phyloP scores from a whole-genome alignment of 2,329 filamentous ascomycete species.

The Fonsecaea pugnacius region DNA sequence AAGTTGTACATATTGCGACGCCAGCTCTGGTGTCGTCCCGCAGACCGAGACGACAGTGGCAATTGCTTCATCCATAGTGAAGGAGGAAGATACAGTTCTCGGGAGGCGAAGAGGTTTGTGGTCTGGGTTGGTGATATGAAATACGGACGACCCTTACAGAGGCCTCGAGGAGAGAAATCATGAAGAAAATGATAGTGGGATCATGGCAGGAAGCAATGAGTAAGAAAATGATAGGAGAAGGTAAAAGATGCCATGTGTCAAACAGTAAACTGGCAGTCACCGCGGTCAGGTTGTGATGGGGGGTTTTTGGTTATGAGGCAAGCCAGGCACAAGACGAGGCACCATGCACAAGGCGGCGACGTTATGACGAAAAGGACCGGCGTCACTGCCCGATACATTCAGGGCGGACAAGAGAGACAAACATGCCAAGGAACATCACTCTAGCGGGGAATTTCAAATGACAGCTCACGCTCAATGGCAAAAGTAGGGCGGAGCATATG shows the following conservation, averaged over 20 bases:
- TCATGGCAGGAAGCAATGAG: conserved; percentile 6
- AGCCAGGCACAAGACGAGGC: conserved; percentile 8
- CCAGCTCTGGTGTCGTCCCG: conserved; percentile 71
- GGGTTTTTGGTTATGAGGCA: neutral
- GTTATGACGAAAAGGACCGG: conserved; percentile 26
- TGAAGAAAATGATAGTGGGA: conserved; percentile 3
- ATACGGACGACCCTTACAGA: conserved; percentile 16
- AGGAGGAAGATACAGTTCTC: conserved; percentile 2
- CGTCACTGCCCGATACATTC: neutral
- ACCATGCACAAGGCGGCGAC: conserved; percentile 15
- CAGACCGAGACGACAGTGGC: conserved; percentile 82
- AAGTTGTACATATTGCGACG: conserved; percentile 80
- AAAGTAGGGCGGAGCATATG: conserved; percentile 22
- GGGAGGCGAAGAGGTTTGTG: neutral
- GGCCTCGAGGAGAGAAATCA: conserved; percentile 13
- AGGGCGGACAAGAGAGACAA: conserved; percentile 14
- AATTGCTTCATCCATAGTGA: conserved; percentile 69
- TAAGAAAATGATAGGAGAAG: conserved; percentile 1
- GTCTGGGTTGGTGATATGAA: conserved; percentile 3
- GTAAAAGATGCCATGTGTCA: conserved; percentile 18
- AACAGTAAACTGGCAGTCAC: conserved; percentile 10
- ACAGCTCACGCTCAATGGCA: neutral
- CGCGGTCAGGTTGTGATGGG: neutral
- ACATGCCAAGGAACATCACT: conserved; percentile 27
- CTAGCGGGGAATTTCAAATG: conserved; percentile 17